Evolutionary conservation across 2,329 filamentous ascomycete species (phyloP).

Genomic region (Fusarium irregulare): DNA sequence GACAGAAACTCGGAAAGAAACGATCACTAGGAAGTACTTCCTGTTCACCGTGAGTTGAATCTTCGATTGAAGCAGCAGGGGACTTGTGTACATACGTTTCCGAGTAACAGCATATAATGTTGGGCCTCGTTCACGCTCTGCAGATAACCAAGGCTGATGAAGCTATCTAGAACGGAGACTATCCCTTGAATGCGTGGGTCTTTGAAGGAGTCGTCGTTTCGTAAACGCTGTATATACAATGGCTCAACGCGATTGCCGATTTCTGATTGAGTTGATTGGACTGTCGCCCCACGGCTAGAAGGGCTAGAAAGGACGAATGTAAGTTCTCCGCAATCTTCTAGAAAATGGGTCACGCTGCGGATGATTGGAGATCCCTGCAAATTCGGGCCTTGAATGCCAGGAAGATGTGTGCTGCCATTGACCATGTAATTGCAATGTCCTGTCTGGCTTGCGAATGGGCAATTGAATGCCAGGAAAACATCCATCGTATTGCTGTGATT

Average conservation of each 20-base stretch:
- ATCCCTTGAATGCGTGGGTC: rapidly evolving
- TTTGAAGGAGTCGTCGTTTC: rapidly evolving
- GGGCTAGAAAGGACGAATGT: not conserved
- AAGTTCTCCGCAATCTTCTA: not conserved
- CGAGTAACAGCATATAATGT: not conserved
- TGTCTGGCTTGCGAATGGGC: not conserved
- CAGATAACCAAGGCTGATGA: not conserved
- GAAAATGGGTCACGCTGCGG: not conserved
- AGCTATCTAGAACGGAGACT: not conserved
- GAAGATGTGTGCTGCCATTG: not conserved
- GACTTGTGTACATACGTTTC: rapidly evolving
- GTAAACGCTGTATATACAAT: not conserved
- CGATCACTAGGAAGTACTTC: rapidly evolving
- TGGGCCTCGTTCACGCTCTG: rapidly evolving
- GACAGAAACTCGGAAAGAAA: rapidly evolving
- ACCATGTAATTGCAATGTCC: rapidly evolving
- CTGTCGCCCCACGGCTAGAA: not conserved
- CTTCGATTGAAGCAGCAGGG: rapidly evolving
- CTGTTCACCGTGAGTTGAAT: rapidly evolving
- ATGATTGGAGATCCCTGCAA: not conserved
- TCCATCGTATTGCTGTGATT: rapidly evolving
- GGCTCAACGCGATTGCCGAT: not conserved
- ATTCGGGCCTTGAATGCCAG: rapidly evolving
- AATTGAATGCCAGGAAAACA: rapidly evolving
- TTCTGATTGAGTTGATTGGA: too few relatives aligned